Evolutionary conservation across 1,139 yeast genomes (phyloP).

Genomic region (Arxiozyma bovina): DNA sequence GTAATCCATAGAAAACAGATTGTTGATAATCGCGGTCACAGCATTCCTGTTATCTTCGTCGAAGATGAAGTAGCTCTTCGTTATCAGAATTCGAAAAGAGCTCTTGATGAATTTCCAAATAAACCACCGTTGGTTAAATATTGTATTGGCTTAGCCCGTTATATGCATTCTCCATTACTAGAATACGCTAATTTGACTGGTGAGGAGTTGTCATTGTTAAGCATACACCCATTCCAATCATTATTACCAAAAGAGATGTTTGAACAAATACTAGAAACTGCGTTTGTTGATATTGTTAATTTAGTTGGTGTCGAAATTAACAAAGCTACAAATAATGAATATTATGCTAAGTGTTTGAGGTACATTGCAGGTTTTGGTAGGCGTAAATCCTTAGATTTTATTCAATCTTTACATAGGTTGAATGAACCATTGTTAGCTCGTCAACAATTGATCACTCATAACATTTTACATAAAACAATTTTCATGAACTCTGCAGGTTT

Average conservation of each 20-base stretch:
- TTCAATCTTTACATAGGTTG: conserved; percentile 61
- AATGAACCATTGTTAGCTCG: conserved; percentile 58
- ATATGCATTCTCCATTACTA: conserved; percentile 78
- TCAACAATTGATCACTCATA: conserved; percentile 70
- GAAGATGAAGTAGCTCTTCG: conserved; percentile 91
- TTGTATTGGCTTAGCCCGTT: conserved; percentile 83
- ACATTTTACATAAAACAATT: conserved; percentile 66
- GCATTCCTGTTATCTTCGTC: conserved; percentile 57
- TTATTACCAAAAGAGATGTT: conserved; percentile 59
- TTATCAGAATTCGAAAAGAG: conserved; percentile 73
- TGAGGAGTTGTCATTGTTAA: conserved; percentile 60
- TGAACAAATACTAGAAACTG: conserved; percentile 62
- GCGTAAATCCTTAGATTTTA: conserved; percentile 81
- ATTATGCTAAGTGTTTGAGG: conserved; percentile 61
- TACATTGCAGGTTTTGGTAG: conserved; percentile 91
- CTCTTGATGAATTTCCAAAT: conserved; percentile 75
- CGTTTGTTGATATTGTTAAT: conserved; percentile 83
- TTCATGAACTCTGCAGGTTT: conserved; percentile 92
- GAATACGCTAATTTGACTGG: conserved; percentile 74
- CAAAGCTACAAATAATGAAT: conserved; percentile 65
- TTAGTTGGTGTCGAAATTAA: conserved; percentile 90
- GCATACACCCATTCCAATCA: conserved; percentile 68
- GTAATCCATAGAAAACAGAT: conserved; percentile 54
- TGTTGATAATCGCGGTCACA: conserved; percentile 39
- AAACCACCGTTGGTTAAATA: conserved; percentile 76